phyloP scores from a whole-genome alignment of 305 asterid species.

The Fraxinus floribunda region DNA sequence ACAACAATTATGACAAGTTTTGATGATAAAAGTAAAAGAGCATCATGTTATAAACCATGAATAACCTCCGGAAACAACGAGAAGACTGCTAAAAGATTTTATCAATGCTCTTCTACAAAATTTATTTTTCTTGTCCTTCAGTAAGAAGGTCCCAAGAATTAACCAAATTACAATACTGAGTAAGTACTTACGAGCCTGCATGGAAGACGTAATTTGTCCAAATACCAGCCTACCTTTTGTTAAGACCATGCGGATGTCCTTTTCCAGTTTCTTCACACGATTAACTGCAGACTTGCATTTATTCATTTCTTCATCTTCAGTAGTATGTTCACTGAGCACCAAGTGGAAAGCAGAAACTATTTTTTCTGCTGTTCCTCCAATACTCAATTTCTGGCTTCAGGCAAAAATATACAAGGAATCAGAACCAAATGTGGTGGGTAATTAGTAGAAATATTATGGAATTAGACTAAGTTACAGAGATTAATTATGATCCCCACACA shows the following conservation, averaged over 20 bases:
- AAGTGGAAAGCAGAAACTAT: slow-evolving; percentile 74
- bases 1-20: slow-evolving; percentile 14
- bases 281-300: slow-evolving; percentile 70
- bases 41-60: slow-evolving; percentile 1
- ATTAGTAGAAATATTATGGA: background rate
- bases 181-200: background rate
- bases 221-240: slow-evolving; percentile 49
- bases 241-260: slow-evolving; percentile 56
- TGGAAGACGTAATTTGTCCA: background rate
- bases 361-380: slow-evolving; percentile 84
- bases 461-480: slow-evolving; percentile 20
- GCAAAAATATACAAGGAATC: slow-evolving; percentile 20
- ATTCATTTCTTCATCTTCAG: slow-evolving; percentile 73
- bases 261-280: slow-evolving; percentile 74
- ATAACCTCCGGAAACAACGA: slow-evolving; percentile 1
- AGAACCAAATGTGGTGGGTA: background rate
- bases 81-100: background rate
- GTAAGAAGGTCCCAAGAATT: background rate
- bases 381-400: slow-evolving; percentile 64
- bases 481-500: background rate
- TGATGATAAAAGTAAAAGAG: background rate
- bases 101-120: background rate
- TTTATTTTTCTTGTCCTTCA: background rate
- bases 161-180: background rate
- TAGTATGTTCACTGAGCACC: slow-evolving; percentile 56